Percentiles rank a stretch among this genome's conserved stretches.
Conservation (phyloP, 2,329 filamentous ascomycete species). For the Fusarium continuum region DNA sequence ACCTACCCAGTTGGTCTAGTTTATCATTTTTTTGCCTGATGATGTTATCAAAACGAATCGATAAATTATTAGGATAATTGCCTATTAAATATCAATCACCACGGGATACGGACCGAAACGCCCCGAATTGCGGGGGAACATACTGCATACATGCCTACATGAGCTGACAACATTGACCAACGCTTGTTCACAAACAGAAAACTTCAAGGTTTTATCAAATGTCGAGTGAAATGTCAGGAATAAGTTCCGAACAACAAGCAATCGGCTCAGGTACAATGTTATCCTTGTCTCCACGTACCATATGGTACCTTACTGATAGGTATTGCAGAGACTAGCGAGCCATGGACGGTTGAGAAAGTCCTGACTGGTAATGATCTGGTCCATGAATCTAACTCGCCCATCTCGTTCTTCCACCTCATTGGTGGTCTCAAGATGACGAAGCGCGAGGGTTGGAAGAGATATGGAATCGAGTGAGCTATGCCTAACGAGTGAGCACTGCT, state of each 20-base stretch:
- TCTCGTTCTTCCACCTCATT: conserved; percentile 93
- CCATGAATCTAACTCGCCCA: conserved; percentile 72
- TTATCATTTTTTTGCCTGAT: too few species aligned
- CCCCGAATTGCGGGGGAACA: conserved; percentile 19
- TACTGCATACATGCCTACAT: not conserved
- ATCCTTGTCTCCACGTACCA: not conserved
- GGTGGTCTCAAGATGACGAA: conserved; percentile 95
- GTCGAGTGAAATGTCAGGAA: conserved; percentile 8
- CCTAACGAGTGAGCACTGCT: not conserved
- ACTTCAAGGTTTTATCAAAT: not conserved
- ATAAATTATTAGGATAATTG: not conserved
- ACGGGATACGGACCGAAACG: conserved; percentile 11
- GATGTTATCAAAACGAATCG: too few species aligned
- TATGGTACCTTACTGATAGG: not conserved
- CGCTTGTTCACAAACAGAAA: not conserved
- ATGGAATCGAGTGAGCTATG: conserved; percentile 66
- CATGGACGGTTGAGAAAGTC: conserved; percentile 68
- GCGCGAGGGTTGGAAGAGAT: conserved; percentile 93
- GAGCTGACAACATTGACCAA: not conserved
- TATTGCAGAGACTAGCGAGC: conserved; percentile 4
- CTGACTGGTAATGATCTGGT: conserved; percentile 65
- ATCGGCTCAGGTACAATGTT: not conserved
- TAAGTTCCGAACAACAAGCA: not conserved
- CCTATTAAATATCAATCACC: not conserved
- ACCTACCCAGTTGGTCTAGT: too few species aligned